Evolutionary conservation across 2,329 filamentous ascomycete genomes (phyloP).

Genomic region (Fusarium sp.): DNA sequence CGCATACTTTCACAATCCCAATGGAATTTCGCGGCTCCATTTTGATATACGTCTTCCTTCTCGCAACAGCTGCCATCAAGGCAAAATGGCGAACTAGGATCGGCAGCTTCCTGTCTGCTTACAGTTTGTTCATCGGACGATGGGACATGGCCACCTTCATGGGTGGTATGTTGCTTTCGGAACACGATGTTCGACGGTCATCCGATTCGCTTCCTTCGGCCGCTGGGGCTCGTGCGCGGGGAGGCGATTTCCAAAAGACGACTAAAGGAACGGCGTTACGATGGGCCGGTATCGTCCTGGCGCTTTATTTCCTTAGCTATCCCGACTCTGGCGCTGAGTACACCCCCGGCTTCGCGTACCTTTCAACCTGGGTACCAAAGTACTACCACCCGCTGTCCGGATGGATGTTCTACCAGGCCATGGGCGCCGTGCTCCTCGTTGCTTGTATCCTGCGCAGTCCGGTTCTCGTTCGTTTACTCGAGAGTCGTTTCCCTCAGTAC

Average conservation of each 20-base stretch:
- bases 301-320: slow-evolving; percentile 57
- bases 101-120: slow-evolving; percentile 50
- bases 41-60: slow-evolving; percentile 57
- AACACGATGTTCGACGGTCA: slow-evolving; percentile 52
- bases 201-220: slow-evolving; percentile 38
- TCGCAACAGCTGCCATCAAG: slow-evolving; percentile 55
- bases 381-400: slow-evolving; percentile 55
- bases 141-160: slow-evolving; percentile 59
- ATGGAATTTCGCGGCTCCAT: slow-evolving; percentile 59
- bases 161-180: slow-evolving; percentile 55
- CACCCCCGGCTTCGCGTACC: slow-evolving; percentile 54
- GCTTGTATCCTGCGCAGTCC: slow-evolving; percentile 54
- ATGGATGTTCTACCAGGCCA: slow-evolving; percentile 58
- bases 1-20: slow-evolving; percentile 58
- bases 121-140: slow-evolving; percentile 53
- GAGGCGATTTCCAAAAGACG: slow-evolving; percentile 14
- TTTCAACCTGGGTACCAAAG: slow-evolving; percentile 53
- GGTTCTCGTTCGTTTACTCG: slow-evolving; percentile 48
- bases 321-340: slow-evolving; percentile 56
- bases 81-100: slow-evolving; percentile 52
- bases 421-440: slow-evolving; percentile 55
- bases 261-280: slow-evolving; percentile 39
- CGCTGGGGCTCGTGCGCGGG: slow-evolving; percentile 18
- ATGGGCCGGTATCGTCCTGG: slow-evolving; percentile 50
- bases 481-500: slow-evolving; percentile 53